Evolutionary conservation across 2,329 filamentous ascomycete genomes (phyloP), one percentile per base, ranked within the genome.

Genomic region (Aspergillus vadensis): DNA sequence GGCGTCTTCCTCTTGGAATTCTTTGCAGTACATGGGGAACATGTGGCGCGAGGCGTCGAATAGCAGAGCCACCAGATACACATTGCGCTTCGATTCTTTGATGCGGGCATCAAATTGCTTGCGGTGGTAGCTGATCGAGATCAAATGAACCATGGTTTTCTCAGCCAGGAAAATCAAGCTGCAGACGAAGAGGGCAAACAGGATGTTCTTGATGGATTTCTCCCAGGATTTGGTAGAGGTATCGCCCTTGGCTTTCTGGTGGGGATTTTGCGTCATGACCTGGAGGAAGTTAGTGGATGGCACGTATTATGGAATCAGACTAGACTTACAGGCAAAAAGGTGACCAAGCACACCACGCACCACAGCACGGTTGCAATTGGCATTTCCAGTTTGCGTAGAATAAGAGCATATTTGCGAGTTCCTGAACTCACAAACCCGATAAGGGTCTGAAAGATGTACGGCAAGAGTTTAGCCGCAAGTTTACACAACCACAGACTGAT

Each of bases 1-100:
- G 72, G 93, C 91, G 76, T 99, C 95, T 74, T 98, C 95, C 23
- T 97, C 91, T 17, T 85, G 83, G 69, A 99, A 98, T 70, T 98
- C 94, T 23, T 82, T 83, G 77, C 92, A 97, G 79, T 97, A 97
- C 78, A 92, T 90, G 25, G 95, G 95, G 72, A 98, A 99, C 54
- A 98, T 82, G 5, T 87, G 84, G 56, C 92, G 86, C 3, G 94
- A 97, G 19, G 93, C 92, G 65, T 98, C 93, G 75, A 96, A 97
- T 58, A 99, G 86, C 30, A 95, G 80, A 17, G 91, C 88, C 2
- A 99, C 82, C 2, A 98, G 85, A 71, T 87, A 85, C 51, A 98
- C 85, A 67, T 94, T 91, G 59, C 86, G 89, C 81, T 99, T 98
- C 23, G 92, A 97, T 44, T 92, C 88, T 75, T 91, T 91, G 81